These are phyloP conservation scores for Tuber indicum DNA, from an alignment of 495 filamentous ascomycete genomes.

Conservation along the genomic window DNA sequence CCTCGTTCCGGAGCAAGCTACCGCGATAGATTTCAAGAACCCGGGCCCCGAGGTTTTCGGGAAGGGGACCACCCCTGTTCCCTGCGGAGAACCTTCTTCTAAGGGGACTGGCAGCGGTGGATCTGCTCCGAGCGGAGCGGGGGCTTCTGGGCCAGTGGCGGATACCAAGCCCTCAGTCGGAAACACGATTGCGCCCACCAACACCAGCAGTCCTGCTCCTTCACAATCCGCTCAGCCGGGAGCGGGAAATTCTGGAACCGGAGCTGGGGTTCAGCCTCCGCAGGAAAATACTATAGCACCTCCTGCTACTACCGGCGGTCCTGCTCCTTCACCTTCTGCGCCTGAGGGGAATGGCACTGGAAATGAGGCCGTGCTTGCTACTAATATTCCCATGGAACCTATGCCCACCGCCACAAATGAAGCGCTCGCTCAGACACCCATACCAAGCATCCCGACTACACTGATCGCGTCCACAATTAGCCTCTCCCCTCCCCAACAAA, in stretches of 20 bases:
- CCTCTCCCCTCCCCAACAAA: neutral
- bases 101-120: neutral
- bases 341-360: neutral
- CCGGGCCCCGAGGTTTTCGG: neutral
- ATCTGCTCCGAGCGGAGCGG: neutral
- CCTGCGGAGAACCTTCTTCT: neutral
- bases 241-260: neutral
- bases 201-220: too few species aligned
- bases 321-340: neutral
- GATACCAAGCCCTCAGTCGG: too few species aligned
- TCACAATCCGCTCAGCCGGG: too few species aligned
- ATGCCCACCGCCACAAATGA: neutral
- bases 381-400: neutral
- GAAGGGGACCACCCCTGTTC: neutral
- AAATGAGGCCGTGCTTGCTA: neutral
- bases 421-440: neutral
- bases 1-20: conserved; percentile 1
- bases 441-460: neutral
- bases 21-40: conserved; percentile 18
- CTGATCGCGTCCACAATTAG: neutral
- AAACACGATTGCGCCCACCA: too few species aligned
- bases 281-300: neutral
- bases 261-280: neutral
- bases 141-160: too few species aligned
- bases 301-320: neutral